Evolutionary conservation across 305 asterid genomes (phyloP).

Genomic region (Andrographis paniculata): DNA sequence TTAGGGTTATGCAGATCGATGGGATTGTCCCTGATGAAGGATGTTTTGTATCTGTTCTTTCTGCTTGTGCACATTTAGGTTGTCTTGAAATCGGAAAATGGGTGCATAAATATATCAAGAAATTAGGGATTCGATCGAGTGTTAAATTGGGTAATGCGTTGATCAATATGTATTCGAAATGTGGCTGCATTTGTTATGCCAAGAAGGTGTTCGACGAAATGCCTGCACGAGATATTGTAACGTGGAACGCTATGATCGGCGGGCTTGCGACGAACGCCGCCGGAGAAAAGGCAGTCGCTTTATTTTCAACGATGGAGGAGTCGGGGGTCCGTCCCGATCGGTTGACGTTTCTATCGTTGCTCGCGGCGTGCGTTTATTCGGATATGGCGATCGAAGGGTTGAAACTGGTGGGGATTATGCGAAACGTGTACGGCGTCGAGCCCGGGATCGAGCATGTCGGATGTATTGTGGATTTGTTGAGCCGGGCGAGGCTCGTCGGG

Average conservation of each 20-base stretch:
- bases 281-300: conserved; percentile 34
- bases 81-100: conserved; percentile 63
- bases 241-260: conserved; percentile 69
- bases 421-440: conserved; percentile 38
- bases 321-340: conserved; percentile 41
- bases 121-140: conserved; percentile 21
- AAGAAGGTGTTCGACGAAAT: conserved; percentile 46
- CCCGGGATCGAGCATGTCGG: conserved; percentile 60
- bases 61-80: conserved; percentile 73
- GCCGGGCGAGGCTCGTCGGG: conserved; percentile 38
- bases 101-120: conserved; percentile 48
- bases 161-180: conserved; percentile 63
- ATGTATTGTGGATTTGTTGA: conserved; percentile 49
- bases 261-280: conserved; percentile 61
- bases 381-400: conserved; percentile 56
- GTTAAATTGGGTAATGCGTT: conserved; percentile 54
- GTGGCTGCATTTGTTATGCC: conserved; percentile 56
- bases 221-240: conserved; percentile 44
- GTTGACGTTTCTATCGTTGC: conserved; percentile 50
- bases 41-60: conserved; percentile 46
- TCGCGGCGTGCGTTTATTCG: conserved; percentile 63
- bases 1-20: conserved; percentile 55
- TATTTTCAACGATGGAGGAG: conserved; percentile 48
- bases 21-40: conserved; percentile 64
- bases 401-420: conserved; percentile 34